phyloP scores from a whole-genome alignment of 192 early-diverging fungal genomes.

The Rhizoclosmatium globosum region DNA sequence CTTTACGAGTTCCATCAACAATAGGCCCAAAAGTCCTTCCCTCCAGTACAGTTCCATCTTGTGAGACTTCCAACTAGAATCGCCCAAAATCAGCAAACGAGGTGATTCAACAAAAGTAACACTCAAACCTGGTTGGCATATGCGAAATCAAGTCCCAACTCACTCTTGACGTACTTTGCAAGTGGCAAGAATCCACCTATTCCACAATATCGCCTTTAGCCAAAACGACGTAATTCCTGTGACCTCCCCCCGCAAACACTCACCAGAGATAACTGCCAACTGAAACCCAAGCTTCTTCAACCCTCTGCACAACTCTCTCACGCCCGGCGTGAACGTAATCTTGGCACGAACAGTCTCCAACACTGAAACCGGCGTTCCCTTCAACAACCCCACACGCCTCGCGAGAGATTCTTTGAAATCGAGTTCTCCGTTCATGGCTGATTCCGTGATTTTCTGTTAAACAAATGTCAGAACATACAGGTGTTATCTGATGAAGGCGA shows the following conservation, averaged over 20 bases:
- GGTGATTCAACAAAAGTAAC: constrained; percentile 1
- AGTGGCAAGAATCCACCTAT: constrained; percentile 92
- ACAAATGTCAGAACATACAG: not conserved
- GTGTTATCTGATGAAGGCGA: not conserved
- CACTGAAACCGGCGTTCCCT: constrained; percentile 83
- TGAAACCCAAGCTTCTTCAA: constrained; percentile 94
- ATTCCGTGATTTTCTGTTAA: constrained; percentile 86
- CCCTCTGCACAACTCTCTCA: constrained; percentile 85
- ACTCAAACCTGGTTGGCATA: constrained; percentile 87
- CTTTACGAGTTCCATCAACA: constrained; percentile 92
- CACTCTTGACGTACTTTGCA: constrained; percentile 88
- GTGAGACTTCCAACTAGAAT: constrained; percentile 77
- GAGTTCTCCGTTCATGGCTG: constrained; percentile 97
- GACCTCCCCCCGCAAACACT: too few species aligned
- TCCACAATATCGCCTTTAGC: too few species aligned
- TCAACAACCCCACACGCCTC: constrained; percentile 85
- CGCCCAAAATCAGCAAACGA: not conserved
- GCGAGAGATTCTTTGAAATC: constrained; percentile 95
- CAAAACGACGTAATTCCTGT: not conserved
- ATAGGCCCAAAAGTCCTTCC: constrained; percentile 91
- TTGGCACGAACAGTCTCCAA: constrained; percentile 80
- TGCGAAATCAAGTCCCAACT: constrained; percentile 94
- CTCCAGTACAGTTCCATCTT: constrained; percentile 83
- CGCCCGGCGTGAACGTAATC: constrained; percentile 92
- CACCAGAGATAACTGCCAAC: constrained; percentile 94